These are phyloP conservation scores for Lactuca saligna DNA, from an alignment of 129 eudicot genomes.

Conservation along the genomic window DNA sequence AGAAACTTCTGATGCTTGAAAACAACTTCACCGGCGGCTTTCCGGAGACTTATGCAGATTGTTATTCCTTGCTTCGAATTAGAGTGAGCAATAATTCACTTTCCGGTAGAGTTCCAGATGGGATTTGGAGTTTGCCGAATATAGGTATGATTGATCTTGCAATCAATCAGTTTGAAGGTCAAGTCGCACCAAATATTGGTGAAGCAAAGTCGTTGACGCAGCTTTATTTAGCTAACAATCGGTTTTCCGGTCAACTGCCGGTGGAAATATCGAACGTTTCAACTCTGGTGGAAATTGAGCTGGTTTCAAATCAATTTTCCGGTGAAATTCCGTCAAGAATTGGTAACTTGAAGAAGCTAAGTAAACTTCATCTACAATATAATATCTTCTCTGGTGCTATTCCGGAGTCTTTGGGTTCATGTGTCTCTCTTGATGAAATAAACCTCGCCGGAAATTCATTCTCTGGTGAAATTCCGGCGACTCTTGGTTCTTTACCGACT, in stretches of 20 bases:
- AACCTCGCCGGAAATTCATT: constrained; percentile 49
- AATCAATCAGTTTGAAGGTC: constrained; percentile 62
- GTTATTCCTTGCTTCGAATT: constrained; percentile 46
- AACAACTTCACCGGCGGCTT: constrained; percentile 64
- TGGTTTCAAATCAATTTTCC: constrained; percentile 47
- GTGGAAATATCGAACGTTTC: constrained; percentile 41
- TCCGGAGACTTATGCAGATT: constrained; percentile 51
- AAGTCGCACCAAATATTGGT: constrained; percentile 36
- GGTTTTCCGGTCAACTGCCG: constrained; percentile 57
- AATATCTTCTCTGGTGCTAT: constrained; percentile 53
- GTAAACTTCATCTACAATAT: constrained; percentile 41
- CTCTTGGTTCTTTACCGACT: constrained; percentile 45
- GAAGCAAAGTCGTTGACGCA: constrained; percentile 50
- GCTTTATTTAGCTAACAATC: constrained; percentile 46
- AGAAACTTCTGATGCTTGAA: constrained; percentile 42
- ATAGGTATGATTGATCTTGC: constrained; percentile 53
- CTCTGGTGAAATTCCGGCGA: constrained; percentile 49
- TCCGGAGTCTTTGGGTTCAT: constrained; percentile 63
- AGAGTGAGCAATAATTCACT: constrained; percentile 58
- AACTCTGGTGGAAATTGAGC: constrained; percentile 46
- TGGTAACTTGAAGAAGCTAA: constrained; percentile 49
- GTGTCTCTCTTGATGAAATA: constrained; percentile 46
- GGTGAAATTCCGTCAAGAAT: constrained; percentile 48
- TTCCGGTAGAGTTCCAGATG: constrained; percentile 55
- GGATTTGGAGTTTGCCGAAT: constrained; percentile 67